These are phyloP conservation scores for Geotrichum phurueaensis DNA, from an alignment of 1,139 yeast species.

Conservation along the genomic window DNA sequence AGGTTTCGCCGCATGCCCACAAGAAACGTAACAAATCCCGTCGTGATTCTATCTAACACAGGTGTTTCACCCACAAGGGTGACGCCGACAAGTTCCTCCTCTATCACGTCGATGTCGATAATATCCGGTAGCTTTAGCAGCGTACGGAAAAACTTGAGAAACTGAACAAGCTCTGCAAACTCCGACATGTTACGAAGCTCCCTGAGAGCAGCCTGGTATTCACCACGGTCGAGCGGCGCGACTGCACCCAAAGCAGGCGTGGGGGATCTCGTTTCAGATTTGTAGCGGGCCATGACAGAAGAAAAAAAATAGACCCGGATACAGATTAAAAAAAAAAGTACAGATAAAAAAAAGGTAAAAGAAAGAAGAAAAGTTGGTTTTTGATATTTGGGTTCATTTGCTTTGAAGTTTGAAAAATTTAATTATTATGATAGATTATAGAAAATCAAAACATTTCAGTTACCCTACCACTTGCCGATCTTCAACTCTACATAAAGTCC, in stretches of 20 bases:
- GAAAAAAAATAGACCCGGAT: background rate
- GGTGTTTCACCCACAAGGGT: slow-evolving; percentile 13
- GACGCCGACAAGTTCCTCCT: slow-evolving; percentile 29
- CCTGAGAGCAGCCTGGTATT: slow-evolving; percentile 21
- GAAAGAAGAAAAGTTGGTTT: background rate
- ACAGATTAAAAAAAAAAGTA: background rate
- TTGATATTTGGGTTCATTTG: background rate
- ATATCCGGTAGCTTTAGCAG: slow-evolving; percentile 23
- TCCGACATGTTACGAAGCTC: slow-evolving; percentile 29
- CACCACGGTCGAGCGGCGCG: slow-evolving; percentile 25
- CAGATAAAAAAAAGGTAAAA: background rate
- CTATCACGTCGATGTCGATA: slow-evolving; percentile 28
- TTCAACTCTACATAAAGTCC: slow-evolving; percentile 74
- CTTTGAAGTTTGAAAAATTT: background rate
- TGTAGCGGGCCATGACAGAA: slow-evolving; percentile 3
- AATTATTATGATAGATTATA: background rate
- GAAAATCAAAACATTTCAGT: background rate
- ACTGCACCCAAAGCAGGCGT: slow-evolving; percentile 1
- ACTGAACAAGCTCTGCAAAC: slow-evolving; percentile 27
- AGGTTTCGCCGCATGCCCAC: slow-evolving; percentile 1
- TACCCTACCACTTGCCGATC: background rate
- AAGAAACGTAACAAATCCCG: slow-evolving; percentile 17
- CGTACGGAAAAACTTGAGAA: slow-evolving; percentile 25
- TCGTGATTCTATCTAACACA: background rate
- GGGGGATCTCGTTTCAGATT: background rate